Evolutionary conservation across 371 early-diverging fungal species (phyloP).

Genomic region (Haplosporangium sp.): DNA sequence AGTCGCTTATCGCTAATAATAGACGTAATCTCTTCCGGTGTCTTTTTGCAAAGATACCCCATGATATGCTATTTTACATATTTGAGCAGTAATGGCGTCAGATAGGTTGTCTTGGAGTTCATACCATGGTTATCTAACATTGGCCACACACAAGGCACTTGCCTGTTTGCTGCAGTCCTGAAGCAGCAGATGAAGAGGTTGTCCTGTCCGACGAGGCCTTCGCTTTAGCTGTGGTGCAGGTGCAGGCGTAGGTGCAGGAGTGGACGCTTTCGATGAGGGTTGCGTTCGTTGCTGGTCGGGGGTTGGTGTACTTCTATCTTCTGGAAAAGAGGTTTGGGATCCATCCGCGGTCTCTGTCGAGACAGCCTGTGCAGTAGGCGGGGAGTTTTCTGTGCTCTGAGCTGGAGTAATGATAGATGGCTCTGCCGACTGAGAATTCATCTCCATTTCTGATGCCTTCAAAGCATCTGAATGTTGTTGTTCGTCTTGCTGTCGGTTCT

Average conservation of each 20-base stretch:
- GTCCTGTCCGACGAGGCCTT: slow-evolving; percentile 48
- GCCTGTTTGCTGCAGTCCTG: slow-evolving; percentile 57
- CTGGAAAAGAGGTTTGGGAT: too few relatives aligned
- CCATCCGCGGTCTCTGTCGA: too few relatives aligned
- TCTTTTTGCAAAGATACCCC: slow-evolving; percentile 55
- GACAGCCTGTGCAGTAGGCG: slow-evolving; percentile 5
- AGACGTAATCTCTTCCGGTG: slow-evolving; percentile 53
- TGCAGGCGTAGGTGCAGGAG: not conserved
- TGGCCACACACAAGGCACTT: not conserved
- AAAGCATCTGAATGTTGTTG: too few relatives aligned
- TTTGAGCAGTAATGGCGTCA: too few relatives aligned
- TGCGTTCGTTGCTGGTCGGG: not conserved
- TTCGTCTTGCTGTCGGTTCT: too few relatives aligned
- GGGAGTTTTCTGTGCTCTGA: slow-evolving; percentile 19
- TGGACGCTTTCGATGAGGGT: not conserved
- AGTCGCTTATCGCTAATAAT: slow-evolving; percentile 52
- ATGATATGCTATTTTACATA: slow-evolving; percentile 48
- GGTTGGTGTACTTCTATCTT: too few relatives aligned
- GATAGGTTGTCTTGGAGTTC: too few relatives aligned
- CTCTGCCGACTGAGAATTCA: not conserved
- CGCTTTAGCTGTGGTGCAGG: slow-evolving; percentile 29
- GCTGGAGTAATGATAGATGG: slow-evolving; percentile 17
- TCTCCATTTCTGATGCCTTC: too few relatives aligned
- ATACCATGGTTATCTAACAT: too few relatives aligned
- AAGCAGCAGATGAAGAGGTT: slow-evolving; percentile 54